Percentiles rank a stretch among this genome's conserved stretches.
These are phyloP conservation scores for Chaetoceros tenuissimus DNA, from an alignment of 108 stramenopile species.

Conservation along the genomic window DNA sequence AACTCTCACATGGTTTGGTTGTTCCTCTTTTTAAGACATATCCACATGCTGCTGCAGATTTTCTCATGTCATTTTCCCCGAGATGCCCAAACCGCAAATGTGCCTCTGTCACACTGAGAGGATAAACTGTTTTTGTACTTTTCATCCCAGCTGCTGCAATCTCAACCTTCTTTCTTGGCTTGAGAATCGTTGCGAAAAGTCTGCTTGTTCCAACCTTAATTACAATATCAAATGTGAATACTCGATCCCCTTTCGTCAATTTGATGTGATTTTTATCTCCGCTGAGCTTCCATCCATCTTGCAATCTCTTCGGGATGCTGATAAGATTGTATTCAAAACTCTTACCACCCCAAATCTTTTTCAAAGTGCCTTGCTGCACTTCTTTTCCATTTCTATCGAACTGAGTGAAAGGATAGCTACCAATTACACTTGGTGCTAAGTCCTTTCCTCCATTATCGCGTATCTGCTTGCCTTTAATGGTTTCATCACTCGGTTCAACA, in stretches of 20 bases:
- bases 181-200: conserved; percentile 13
- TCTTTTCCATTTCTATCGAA: conserved; percentile 7
- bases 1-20: conserved; percentile 19
- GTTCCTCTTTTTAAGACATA: conserved; percentile 13
- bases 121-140: neutral
- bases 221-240: conserved; percentile 29
- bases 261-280: conserved; percentile 16
- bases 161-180: conserved; percentile 3
- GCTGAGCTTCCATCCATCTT: conserved; percentile 16
- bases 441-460: neutral
- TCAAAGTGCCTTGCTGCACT: neutral
- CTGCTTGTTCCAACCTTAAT: conserved; percentile 10
- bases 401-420: neutral
- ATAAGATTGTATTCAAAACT: conserved; percentile 20
- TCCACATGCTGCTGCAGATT: conserved; percentile 11
- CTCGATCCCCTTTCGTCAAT: conserved; percentile 9
- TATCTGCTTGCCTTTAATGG: neutral
- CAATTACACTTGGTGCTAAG: neutral
- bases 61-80: conserved; percentile 9
- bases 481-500: neutral
- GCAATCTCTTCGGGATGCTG: conserved; percentile 3
- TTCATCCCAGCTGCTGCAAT: neutral
- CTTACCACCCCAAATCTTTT: conserved; percentile 2
- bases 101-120: conserved; percentile 10
- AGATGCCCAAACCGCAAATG: conserved; percentile 18